Evolutionary conservation across 1,284 basidiomycete species (phyloP), one percentile per base, ranked within the genome.

Genomic region (Omphalotus olearius): DNA sequence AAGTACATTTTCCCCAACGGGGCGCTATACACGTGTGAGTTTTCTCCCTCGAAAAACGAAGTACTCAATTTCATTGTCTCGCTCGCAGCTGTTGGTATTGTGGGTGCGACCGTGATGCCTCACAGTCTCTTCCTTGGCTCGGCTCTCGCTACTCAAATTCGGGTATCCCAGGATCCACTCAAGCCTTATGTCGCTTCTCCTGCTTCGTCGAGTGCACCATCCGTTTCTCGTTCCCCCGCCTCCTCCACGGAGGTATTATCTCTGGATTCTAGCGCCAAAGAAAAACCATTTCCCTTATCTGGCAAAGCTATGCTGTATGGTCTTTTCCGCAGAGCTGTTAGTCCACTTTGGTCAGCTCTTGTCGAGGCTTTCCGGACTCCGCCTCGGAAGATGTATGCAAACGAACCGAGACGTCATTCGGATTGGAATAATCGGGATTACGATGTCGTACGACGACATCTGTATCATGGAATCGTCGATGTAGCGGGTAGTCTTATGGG

Each of bases 401-500:
- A 59, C 25, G 61, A 47, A 48, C 62, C 60, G 56, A 66, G 56
- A 61, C 66, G 52, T 7, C 82, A 88, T 59, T 66, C 72, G 33
- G 75, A 80, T 47, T 71, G 79, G 53, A 71, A 86, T 54, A 91
- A 89, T 63, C 86, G 88, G 60, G 62, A 80, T 3, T 75, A 86
- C 43, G 65, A 65, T 25, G 91, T 92, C 64, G 79, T 94, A 16
- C 74, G 72, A 38, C 77, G 86, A 1, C 93, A 96, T 66, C 70
- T 95, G 26, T 80, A 79, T 53, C 91, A 95, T 62, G 85, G 85
- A 1, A 82, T 85, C 52, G 74, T 83, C 30, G 85, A 89, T 61
- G 71, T 90, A 52, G 75, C 81, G 46, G 60, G 73, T 37, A 83
- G 77, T 61, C 69, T 96, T 36, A 72, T 94, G 23, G 85, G 89